Base-by-base conservation (phyloP, 192 early-diverging fungal genomes). In the Backusella westeae region DNA sequence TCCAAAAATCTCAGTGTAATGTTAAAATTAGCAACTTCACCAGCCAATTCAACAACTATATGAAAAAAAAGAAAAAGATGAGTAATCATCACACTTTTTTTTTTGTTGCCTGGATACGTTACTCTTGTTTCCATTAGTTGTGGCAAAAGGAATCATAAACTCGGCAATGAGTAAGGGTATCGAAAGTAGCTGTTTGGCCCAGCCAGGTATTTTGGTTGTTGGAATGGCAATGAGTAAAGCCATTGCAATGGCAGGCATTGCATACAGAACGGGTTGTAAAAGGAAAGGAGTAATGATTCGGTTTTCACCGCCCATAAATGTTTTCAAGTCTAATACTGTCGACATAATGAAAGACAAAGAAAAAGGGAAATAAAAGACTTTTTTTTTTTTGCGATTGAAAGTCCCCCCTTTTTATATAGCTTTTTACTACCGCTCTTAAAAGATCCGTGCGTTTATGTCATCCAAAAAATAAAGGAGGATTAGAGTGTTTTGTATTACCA, bases 91-190 rank as follows among this genome's bases (percentile, higher is more conserved):
- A 21, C 6, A n/a, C 19, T 6, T 49, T 19, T 49, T 49, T 49
- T 49, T 49, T 4, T 49, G 19, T 6, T 19, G 46, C 46, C 5
- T n/a, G 14, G 42, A 44, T 21, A 7, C 42, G 4, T 77, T 77
- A 71, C 53, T n/a, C 34, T 42, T 78, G 42, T 63, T 29, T 15
- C 41, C 52, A 42, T 56, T 74, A 36, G 72, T 74, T 26, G 73
- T 74, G 1, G 29, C 39, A 36, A 78, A 34, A 29, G 77, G 71
- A 26, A 53, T 56, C 2, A 78, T 21, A 19, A 74, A 42, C 3
- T 73, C 56, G 8, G 72, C 65, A 9, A 73, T n/a, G 9, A 78
- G 66, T 14, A 78, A 52, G 19, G 77, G 77, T 14, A 78, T 68
- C 3, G 77, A 42, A 2, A 78, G 15, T 19, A 65, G 53, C n/a